A percentile compares a stretch with the other conserved stretches of the same genome.
Conservation (phyloP, 176 grass and related monocot genomes). For the Triticum urartu region DNA sequence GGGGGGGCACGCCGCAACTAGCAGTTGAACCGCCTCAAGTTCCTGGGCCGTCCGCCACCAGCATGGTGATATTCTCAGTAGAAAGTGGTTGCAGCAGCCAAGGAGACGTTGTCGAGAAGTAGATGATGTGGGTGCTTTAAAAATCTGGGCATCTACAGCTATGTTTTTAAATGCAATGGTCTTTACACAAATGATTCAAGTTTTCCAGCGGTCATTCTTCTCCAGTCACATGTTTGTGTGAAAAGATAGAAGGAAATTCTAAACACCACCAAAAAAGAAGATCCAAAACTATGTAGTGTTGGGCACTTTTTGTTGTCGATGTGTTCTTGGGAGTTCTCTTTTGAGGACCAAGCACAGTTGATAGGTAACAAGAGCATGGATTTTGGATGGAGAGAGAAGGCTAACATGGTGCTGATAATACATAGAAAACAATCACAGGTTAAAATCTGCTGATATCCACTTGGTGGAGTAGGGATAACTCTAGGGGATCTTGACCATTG, state of each 20-base stretch:
- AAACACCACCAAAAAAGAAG: background rate
- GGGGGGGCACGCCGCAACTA: too few species aligned
- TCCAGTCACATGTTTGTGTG: background rate
- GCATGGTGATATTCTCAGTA: background rate
- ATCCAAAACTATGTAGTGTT: background rate
- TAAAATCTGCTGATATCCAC: background rate
- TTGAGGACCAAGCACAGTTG: background rate
- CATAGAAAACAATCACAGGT: background rate
- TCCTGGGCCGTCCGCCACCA: too few species aligned
- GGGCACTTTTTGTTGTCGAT: background rate
- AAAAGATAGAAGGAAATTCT: background rate
- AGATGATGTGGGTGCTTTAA: background rate
- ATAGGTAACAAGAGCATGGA: background rate
- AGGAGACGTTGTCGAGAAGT: background rate
- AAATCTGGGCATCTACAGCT: background rate
- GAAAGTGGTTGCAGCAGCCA: background rate
- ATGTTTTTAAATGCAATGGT: background rate
- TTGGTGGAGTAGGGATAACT: background rate
- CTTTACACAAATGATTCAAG: background rate
- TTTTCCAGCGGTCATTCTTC: background rate
- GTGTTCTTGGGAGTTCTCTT: conserved; percentile 6
- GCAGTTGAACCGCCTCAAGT: too few species aligned
- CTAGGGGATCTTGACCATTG: background rate
- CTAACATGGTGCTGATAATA: background rate
- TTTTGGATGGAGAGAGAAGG: background rate